A percentile compares a stretch with the other conserved stretches of the same genome.
phyloP scores from a whole-genome alignment of 1,284 basidiomycete species.

The Leccinum colubrinum region DNA sequence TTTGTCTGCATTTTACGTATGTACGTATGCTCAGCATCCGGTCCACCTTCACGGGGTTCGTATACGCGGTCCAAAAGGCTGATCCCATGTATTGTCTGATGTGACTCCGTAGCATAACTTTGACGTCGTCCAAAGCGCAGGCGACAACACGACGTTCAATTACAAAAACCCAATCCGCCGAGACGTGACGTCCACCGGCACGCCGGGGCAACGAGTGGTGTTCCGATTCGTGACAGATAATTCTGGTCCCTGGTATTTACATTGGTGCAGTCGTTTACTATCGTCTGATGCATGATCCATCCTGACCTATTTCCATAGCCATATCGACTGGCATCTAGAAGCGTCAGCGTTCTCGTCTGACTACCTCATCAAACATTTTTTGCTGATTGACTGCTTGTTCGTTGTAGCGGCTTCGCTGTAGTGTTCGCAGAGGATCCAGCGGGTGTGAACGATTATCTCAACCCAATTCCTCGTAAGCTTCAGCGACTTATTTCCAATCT shows the following conservation, averaged over 20 bases:
- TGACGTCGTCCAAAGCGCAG: background rate
- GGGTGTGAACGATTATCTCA: constrained; percentile 15
- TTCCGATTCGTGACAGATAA: background rate
- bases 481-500: background rate
- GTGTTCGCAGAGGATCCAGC: constrained; percentile 38
- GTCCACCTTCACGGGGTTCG: background rate
- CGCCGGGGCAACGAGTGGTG: background rate
- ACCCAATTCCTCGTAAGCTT: constrained; percentile 14
- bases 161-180: background rate
- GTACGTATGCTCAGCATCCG: background rate
- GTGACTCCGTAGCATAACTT: background rate
- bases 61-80: background rate
- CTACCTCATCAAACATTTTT: background rate
- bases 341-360: constrained; percentile 19
- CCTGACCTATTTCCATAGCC: constrained; percentile 23
- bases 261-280: constrained; percentile 34
- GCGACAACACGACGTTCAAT: background rate
- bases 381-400: constrained; percentile 1
- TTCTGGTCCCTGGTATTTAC: constrained; percentile 21
- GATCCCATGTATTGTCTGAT: background rate
- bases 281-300: background rate
- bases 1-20: background rate
- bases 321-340: constrained; percentile 49
- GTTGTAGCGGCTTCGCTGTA: constrained; percentile 35
- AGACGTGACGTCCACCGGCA: background rate